A percentile compares a stretch with the other conserved stretches of the same genome.
These are phyloP conservation scores for Moricandia moricandioides DNA, from an alignment of 345 rosid species.

Conservation along the genomic window DNA sequence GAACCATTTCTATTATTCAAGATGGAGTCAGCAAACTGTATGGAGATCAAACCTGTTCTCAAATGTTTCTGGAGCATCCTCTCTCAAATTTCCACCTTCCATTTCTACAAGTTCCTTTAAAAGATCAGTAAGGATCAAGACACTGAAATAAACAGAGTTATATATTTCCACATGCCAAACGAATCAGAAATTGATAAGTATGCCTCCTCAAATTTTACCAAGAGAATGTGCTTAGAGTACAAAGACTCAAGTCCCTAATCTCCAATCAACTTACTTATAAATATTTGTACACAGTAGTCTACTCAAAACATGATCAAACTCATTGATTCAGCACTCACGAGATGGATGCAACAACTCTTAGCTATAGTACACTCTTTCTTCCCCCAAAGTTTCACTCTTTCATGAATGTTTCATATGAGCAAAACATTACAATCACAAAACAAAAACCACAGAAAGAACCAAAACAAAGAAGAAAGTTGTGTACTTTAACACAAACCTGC, in stretches of 20 bases:
- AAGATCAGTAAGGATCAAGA: constrained; percentile 14
- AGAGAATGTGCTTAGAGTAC: not conserved
- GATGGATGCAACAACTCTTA: not conserved
- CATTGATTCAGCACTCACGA: not conserved
- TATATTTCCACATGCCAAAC: not conserved
- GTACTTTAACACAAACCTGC: constrained; percentile 51
- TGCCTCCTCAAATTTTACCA: not conserved
- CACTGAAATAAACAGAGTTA: not conserved
- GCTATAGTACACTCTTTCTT: not conserved
- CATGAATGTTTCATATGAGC: not conserved
- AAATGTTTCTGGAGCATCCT: constrained; percentile 68
- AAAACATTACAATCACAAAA: not conserved
- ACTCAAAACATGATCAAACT: not conserved
- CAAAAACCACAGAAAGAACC: no score
- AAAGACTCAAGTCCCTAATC: constrained; percentile 8
- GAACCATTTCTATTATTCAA: not conserved
- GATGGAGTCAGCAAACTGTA: not conserved
- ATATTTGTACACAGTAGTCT: not conserved
- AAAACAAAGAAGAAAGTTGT: not conserved
- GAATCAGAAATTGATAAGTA: not conserved
- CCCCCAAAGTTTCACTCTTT: not conserved
- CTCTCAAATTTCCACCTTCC: constrained; percentile 63
- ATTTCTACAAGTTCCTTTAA: constrained; percentile 41
- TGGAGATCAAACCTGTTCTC: constrained; percentile 48
- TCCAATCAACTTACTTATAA: not conserved